Base-by-base conservation (phyloP, 2,329 filamentous ascomycete genomes). In the Diaporthe longicolla region DNA sequence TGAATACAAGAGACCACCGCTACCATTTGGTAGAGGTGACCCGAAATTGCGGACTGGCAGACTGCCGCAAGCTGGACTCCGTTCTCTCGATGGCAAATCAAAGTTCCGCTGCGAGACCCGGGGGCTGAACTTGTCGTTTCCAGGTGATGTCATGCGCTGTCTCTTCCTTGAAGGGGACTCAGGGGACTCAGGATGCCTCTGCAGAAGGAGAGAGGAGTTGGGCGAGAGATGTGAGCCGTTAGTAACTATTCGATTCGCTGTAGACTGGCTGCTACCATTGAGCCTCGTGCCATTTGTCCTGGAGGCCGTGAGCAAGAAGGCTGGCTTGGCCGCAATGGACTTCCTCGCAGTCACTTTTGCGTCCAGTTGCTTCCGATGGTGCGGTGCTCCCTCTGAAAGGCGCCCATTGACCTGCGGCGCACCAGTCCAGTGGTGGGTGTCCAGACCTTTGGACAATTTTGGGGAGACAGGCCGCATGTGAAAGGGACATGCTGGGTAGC, bases 301-400 rank as follows among this genome's bases (percentile, higher is more conserved):
- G 65, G 54, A 37, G 40, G 73, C 61, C 9, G 54, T 58, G 24
- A 70, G 54, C 32, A 48, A 26, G 50, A 75, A 57, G 32, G 68
- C 61, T 24, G 55, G 68, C 59, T 69, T 75, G 24, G 54, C 50
- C 11, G 61, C 48, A 57, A 69, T 66, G 24, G 74, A 69, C 35
- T 75, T 75, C n/a, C 74, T 74, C n/a, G 72, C 72, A 21, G 74
- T 75, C 40, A 70, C 48, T 59, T 75, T 74, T 4, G 72, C 66
- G 43, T 74, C 72, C 32, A 75, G 59, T 37, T 59, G 70, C 26
- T 75, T 75, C 21, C 74, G 74, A 35, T 17, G 52, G 37, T 65
- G 48, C 8, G 48, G 15, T 13, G 40, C 5, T 17, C 11, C 50
- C 15, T 74, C 72, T 32, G 69, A 40, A 9, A 66, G n/a, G 17